phyloP scores from a whole-genome alignment of 1,284 basidiomycete genomes.

The Blastosporella zonata region DNA sequence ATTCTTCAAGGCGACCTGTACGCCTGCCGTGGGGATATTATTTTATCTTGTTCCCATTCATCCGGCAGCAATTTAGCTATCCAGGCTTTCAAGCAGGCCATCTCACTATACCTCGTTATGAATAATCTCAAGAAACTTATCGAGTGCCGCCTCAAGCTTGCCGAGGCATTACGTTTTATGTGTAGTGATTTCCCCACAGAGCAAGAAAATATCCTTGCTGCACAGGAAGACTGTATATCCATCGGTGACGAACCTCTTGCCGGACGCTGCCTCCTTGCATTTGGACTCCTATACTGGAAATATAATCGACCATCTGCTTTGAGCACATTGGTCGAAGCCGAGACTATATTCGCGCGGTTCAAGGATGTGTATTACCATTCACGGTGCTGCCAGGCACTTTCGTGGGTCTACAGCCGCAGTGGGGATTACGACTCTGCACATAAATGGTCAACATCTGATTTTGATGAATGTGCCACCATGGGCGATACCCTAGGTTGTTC shows the following conservation, averaged over 20 bases:
- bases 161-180: neutral
- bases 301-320: neutral
- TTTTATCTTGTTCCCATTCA: too few species aligned
- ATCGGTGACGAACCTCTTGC: constrained; percentile 1
- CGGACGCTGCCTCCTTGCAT: constrained; percentile 3
- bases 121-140: neutral
- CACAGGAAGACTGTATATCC: constrained; percentile 7
- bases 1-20: too few species aligned
- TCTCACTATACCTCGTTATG: neutral
- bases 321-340: neutral
- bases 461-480: neutral
- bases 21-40: too few species aligned
- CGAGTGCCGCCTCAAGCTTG: neutral
- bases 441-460: neutral
- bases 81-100: neutral
- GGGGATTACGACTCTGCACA: neutral
- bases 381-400: neutral
- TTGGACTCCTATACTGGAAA: neutral
- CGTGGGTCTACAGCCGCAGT: neutral
- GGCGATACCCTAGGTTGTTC: neutral
- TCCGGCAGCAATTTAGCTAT: neutral
- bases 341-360: neutral
- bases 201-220: neutral
- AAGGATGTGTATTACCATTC: neutral
- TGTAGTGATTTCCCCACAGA: neutral